A percentile compares a stretch with the other conserved stretches of the same genome.
Evolutionary conservation across 108 stramenopile species (phyloP).

Genomic region (Pelagomonas calceolata): DNA sequence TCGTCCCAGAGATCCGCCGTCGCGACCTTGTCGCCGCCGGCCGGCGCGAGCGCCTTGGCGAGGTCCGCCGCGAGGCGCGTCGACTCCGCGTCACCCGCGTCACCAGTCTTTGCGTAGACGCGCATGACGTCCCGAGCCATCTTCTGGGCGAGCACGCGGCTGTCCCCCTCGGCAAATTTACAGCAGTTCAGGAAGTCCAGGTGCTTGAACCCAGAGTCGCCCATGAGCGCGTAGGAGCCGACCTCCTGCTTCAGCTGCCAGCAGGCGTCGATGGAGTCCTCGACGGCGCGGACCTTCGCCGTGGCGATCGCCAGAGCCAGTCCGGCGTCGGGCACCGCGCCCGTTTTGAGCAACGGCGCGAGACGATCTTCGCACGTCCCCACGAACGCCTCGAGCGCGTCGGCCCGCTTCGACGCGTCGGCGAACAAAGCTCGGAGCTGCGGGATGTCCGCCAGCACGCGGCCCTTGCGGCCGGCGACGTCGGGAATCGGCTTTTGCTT

Average conservation of each 20-base stretch:
- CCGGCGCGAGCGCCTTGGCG: conserved; percentile 2
- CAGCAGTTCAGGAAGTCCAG: conserved; percentile 21
- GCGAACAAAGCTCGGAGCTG: conserved; percentile 22
- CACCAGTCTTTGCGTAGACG: conserved; percentile 1
- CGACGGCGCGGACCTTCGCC: conserved; percentile 19
- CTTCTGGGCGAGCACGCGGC: conserved; percentile 23
- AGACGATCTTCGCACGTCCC: conserved; percentile 8
- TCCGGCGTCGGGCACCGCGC: conserved; percentile 6
- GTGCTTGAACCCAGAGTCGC: conserved; percentile 16
- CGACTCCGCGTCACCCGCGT: not conserved
- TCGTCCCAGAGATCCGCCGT: conserved; percentile 18
- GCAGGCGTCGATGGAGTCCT: conserved; percentile 18
- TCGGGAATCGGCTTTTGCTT: conserved; percentile 5
- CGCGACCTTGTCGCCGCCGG: not conserved
- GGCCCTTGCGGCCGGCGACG: not conserved
- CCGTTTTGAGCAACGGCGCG: conserved; percentile 2
- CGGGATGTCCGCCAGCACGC: conserved; percentile 17
- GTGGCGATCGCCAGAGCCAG: conserved; percentile 26
- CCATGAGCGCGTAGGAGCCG: conserved; percentile 29
- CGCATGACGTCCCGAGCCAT: conserved; percentile 20
- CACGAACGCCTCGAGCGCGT: conserved; percentile 7
- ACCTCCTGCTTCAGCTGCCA: conserved; percentile 24
- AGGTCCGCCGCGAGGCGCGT: not conserved
- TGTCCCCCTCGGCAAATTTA: conserved; percentile 31
- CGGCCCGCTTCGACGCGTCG: conserved; percentile 14